Percentiles rank a stretch among this genome's conserved stretches.
Conservation (phyloP, 352 stramenopile species). For the Phytophthora parvispora region DNA sequence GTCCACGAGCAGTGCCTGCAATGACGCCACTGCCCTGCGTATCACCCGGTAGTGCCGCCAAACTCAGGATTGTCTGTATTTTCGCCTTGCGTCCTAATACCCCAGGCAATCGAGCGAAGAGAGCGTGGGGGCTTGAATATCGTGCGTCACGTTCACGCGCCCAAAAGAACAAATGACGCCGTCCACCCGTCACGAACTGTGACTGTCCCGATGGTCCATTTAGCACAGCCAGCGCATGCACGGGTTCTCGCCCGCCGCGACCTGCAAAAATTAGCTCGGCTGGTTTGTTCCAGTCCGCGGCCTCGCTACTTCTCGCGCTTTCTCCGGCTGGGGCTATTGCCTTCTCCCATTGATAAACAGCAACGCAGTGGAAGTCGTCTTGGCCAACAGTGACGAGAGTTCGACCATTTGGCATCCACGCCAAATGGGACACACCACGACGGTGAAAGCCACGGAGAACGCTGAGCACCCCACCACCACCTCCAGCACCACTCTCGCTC, state of each 20-base stretch:
- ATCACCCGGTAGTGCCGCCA: constrained; percentile 57
- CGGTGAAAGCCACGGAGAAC: constrained; percentile 77
- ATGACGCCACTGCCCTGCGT: constrained; percentile 56
- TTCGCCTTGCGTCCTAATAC: constrained; percentile 78
- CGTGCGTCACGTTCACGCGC: constrained; percentile 67
- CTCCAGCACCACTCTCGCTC: constrained; percentile 34
- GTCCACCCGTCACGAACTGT: constrained; percentile 75
- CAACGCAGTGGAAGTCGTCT: constrained; percentile 75
- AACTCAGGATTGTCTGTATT: constrained; percentile 74
- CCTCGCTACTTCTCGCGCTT: background rate
- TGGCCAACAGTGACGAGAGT: constrained; percentile 76
- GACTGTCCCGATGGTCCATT: constrained; percentile 28
- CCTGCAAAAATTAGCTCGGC: constrained; percentile 66
- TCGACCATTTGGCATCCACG: constrained; percentile 79
- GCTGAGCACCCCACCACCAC: constrained; percentile 54
- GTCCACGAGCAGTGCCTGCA: constrained; percentile 74
- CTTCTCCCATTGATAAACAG: constrained; percentile 82
- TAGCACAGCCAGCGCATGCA: constrained; percentile 49
- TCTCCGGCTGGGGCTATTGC: constrained; percentile 4
- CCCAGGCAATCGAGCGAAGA: constrained; percentile 62
- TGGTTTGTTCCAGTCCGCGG: constrained; percentile 64
- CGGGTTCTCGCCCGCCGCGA: constrained; percentile 54
- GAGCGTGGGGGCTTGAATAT: constrained; percentile 52
- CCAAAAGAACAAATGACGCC: constrained; percentile 83
- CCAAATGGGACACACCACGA: constrained; percentile 69